Conservation (phyloP, 2,329 filamentous ascomycete genomes). For the Fusarium duplospermum region DNA sequence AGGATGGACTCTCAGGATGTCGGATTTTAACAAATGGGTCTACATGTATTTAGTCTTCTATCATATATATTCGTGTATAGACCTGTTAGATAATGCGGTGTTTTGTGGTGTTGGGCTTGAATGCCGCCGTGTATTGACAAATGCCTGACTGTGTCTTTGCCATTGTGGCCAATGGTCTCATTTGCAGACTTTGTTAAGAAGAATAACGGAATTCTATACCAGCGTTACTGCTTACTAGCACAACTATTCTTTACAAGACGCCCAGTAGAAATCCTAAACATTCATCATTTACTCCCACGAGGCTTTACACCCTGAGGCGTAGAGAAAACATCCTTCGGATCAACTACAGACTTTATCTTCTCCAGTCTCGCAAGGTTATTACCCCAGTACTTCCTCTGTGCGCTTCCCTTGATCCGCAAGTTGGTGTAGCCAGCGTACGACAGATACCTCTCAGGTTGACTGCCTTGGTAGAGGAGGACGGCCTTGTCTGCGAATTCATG, state of each 20-base stretch:
- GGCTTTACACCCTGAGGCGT: not conserved
- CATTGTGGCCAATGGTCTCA: not conserved
- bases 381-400: not conserved
- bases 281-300: not conserved
- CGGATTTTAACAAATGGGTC: not conserved
- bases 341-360: not conserved
- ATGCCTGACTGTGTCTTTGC: not conserved
- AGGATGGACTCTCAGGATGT: not conserved
- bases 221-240: not conserved
- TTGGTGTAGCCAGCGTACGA: not conserved
- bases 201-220: not conserved
- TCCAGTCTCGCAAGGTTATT: not conserved
- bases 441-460: not conserved
- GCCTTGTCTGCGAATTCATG: not conserved
- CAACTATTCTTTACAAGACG: not conserved
- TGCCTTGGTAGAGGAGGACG: not conserved
- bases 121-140: not conserved
- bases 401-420: not conserved
- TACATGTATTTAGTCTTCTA: not conserved
- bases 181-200: not conserved
- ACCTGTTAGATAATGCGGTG: not conserved
- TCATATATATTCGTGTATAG: not conserved
- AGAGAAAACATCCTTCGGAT: not conserved
- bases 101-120: not conserved
- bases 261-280: not conserved